Evolutionary conservation across 345 rosid genomes (phyloP), one percentile per base, ranked within the genome.

Genomic region (Syzygium aromaticum): DNA sequence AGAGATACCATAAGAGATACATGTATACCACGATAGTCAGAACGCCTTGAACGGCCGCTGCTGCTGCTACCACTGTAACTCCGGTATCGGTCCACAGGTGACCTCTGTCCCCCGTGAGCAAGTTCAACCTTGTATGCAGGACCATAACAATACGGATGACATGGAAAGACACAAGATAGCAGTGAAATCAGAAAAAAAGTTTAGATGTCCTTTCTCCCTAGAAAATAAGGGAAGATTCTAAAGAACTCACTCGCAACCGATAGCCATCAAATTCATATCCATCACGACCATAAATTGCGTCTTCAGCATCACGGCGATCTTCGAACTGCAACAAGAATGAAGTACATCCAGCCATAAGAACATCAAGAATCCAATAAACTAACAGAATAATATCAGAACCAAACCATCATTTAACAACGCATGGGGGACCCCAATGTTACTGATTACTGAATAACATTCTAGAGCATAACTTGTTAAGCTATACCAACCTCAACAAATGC

Each of bases 271-370:
- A 98, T 4, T 95, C 91, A 88, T 94, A 98, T 15, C 99, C 99
- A 94, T 98, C 99, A 7, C 98, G 94, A 63, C 98, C 98, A 61
- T 89, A 87, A 67, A 98, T 93, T 30, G 99, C 99, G 92, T 98
- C 98, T 86, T 96, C 98, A 84, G 99, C 99, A 90, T 96, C 99
- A 63, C 96, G 98, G 86, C 93, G 91, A 91, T 98, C 99, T 89
- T 95, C 98, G 90, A 95, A 98, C 99, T 98, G 87, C 86, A 91
- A 28, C 21, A 64, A 51, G n/a, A 64, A 86, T 43, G 56, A 51
- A 46, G 9, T 33, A 61, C 17, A 11, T 25, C 21, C 13, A 56
- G 51, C 40, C 40, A 51, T 84, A 15, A 51, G 46, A 52, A 46
- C 21, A 27, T 84, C 27, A 84, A 84, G 46, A 54, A 53, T 84